Evolutionary conservation across 768 basidiomycete species (phyloP), one percentile per base, ranked within the genome.

Genomic region (Candolleomyces aberdarensis): DNA sequence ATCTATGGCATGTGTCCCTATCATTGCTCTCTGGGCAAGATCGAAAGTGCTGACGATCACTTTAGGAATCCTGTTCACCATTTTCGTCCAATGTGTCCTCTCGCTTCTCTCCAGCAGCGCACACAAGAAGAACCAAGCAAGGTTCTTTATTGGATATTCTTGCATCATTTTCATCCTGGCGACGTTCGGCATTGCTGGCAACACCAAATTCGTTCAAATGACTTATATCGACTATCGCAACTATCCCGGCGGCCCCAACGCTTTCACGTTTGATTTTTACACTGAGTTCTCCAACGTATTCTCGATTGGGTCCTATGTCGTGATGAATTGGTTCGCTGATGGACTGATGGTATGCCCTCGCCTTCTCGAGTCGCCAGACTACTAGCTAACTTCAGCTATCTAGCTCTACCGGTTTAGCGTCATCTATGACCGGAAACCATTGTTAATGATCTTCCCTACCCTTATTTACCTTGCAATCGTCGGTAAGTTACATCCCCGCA

Each of bases 151-250:
- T 20, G 14, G 55, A 39, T 71, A 68, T 48, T 62, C 66, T 43
- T 48, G 44, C 19, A 14, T 59, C 13, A 47, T 70, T 17, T 70
- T 67, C 57, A 57, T 63, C 26, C 46, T 73, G 29, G 71, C 65
- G 31, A 68, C 63, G n/a, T 29, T 66, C 43, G 66, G 65, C 3
- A 57, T 64, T 48, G 67, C 53, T 9, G 58, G 56, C 19, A 66
- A 66, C 46, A 59, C 63, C 19, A 70, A 67, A 54, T 68, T 59
- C n/a, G 58, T 63, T 10, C 65, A 66, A 49, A 48, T 68, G 52
- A 60, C 63, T 14, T 68, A 62, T 52, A 63, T 68, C 40, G 65
- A 68, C 43, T 59, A 68, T 40, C 65, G 67, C 7, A 64, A 68
- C 44, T 64, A 43, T 44, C 65, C 65, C 47, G 63, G 63, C 11